phyloP scores from a whole-genome alignment of 495 filamentous ascomycete species.

The Annulohypoxylon bovei region DNA sequence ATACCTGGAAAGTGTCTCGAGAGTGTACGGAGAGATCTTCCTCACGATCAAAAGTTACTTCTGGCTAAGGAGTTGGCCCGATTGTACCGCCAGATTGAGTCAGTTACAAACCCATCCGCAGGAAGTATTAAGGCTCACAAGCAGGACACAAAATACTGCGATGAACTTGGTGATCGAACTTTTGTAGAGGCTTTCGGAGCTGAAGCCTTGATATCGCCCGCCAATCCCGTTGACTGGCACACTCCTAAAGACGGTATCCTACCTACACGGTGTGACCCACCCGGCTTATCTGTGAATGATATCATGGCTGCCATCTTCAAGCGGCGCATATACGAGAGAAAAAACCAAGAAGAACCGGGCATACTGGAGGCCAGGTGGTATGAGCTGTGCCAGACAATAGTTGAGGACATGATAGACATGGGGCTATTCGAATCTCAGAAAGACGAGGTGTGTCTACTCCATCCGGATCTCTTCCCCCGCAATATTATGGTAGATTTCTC shows the following conservation, averaged over 20 bases:
- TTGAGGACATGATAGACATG: slow-evolving; percentile 6
- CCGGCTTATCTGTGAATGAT: background rate
- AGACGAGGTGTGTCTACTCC: slow-evolving; percentile 9
- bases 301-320: background rate
- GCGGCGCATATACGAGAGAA: background rate
- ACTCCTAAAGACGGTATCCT: background rate
- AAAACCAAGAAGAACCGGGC: background rate
- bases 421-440: background rate
- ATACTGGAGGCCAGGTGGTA: background rate
- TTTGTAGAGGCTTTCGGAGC: slow-evolving; percentile 3
- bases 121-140: background rate
- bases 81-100: slow-evolving; percentile 5
- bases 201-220: background rate
- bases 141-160: background rate
- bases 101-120: slow-evolving; percentile 8
- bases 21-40: background rate
- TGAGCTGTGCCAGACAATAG: background rate
- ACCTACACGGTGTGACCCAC: background rate
- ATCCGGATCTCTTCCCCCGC: slow-evolving; percentile 22
- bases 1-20: slow-evolving; percentile 12
- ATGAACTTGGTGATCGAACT: background rate
- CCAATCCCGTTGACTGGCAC: background rate
- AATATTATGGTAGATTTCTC: slow-evolving; percentile 32
- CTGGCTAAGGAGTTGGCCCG: slow-evolving; percentile 16
- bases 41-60: slow-evolving; percentile 14